A percentile compares a stretch with the other conserved stretches of the same genome.
Conservation (phyloP, 257 asterid genomes). For the Salvia rosmarinus region DNA sequence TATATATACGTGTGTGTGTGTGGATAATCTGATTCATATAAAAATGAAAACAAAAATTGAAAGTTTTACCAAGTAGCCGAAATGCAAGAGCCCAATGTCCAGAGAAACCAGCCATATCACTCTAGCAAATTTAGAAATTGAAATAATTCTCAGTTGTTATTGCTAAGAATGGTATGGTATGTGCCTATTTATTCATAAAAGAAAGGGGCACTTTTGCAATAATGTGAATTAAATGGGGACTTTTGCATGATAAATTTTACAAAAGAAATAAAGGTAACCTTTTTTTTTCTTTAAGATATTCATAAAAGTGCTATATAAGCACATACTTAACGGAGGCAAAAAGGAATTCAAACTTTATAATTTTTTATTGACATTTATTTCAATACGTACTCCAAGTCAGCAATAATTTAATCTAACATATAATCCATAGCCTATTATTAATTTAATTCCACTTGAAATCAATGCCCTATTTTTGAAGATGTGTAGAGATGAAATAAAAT, state of each 20-base stretch:
- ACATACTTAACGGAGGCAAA: conserved; percentile 22
- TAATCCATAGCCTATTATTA: conserved; percentile 32
- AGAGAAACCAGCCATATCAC: conserved; percentile 44
- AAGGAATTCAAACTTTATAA: conserved; percentile 3
- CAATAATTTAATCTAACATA: conserved; percentile 42
- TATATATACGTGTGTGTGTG: too few relatives aligned
- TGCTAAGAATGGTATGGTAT: conserved; percentile 25
- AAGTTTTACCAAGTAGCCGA: conserved; percentile 59
- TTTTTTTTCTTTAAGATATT: conserved; percentile 19
- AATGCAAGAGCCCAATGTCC: conserved; percentile 63
- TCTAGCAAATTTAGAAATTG: conserved; percentile 21
- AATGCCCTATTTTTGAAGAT: conserved; percentile 41
- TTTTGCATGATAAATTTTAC: conserved; percentile 25
- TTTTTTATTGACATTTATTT: conserved; percentile 8
- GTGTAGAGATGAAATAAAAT: conserved; percentile 29
- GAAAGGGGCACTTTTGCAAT: conserved; percentile 36
- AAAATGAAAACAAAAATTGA: background rate
- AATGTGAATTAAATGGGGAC: conserved; percentile 22
- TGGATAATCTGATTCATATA: background rate
- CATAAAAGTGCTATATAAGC: background rate
- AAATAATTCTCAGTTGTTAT: conserved; percentile 9
- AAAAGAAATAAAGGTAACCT: conserved; percentile 33
- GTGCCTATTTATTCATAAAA: conserved; percentile 44
- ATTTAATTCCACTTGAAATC: conserved; percentile 48
- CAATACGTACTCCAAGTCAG: conserved; percentile 42